These are phyloP conservation scores for Phialophora tarda DNA, from an alignment of 2,329 filamentous ascomycete genomes.

Conservation along the genomic window DNA sequence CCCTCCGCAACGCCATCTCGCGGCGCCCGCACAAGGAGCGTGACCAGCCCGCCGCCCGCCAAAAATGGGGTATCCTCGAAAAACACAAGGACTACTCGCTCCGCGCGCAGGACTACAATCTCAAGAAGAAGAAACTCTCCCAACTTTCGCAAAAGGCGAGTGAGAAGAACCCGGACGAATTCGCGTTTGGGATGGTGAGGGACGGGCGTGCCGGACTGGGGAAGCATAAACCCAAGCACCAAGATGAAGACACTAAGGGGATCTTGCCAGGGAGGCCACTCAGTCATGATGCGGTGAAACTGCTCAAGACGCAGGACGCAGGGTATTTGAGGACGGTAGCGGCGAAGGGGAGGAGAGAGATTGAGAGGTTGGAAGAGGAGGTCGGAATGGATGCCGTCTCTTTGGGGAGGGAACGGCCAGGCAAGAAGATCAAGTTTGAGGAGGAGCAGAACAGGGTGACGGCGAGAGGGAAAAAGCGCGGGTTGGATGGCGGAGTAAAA, in stretches of 20 bases:
- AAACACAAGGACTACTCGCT: slow-evolving; percentile 86
- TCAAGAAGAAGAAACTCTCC: slow-evolving; percentile 65
- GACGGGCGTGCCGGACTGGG: slow-evolving; percentile 50
- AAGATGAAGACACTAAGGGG: slow-evolving; percentile 21
- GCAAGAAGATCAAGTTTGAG: slow-evolving; percentile 49
- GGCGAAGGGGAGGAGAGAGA: slow-evolving; percentile 59
- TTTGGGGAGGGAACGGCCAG: slow-evolving; percentile 28
- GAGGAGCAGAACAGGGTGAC: slow-evolving; percentile 41
- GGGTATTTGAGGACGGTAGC: slow-evolving; percentile 66
- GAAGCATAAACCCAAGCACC: slow-evolving; percentile 52
- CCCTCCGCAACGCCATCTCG: slow-evolving; percentile 68
- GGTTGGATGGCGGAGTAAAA: slow-evolving; percentile 36
- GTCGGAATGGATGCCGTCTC: slow-evolving; percentile 44
- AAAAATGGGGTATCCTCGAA: slow-evolving; percentile 88
- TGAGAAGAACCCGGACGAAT: slow-evolving; percentile 70
- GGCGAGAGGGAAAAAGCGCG: slow-evolving; percentile 30
- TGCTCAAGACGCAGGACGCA: slow-evolving; percentile 70
- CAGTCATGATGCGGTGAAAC: slow-evolving; percentile 63
- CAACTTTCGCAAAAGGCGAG: slow-evolving; percentile 64
- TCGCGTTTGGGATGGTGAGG: slow-evolving; percentile 69
- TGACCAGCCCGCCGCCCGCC: slow-evolving; percentile 80
- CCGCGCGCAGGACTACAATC: slow-evolving; percentile 67
- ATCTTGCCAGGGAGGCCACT: slow-evolving; percentile 42
- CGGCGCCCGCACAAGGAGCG: slow-evolving; percentile 89
- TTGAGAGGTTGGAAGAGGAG: slow-evolving; percentile 47